These are phyloP conservation scores for Diaporthe eres DNA, from an alignment of 2,329 filamentous ascomycete species.

Conservation along the genomic window DNA sequence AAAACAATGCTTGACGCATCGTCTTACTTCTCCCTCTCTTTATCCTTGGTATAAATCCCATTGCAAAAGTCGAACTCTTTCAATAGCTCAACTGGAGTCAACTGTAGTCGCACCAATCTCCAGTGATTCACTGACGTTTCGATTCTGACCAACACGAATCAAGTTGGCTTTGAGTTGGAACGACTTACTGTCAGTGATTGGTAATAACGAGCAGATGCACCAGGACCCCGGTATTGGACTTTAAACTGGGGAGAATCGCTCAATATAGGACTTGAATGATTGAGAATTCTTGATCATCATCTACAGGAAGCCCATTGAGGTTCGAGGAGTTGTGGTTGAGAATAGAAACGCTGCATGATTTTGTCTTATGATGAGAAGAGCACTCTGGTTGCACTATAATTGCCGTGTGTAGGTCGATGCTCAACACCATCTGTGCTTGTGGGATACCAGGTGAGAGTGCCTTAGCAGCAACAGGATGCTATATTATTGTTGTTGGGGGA, in stretches of 20 bases:
- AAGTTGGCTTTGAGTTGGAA: background rate
- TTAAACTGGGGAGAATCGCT: background rate
- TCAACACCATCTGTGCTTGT: background rate
- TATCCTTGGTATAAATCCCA: background rate
- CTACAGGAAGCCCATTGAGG: background rate
- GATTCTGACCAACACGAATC: background rate
- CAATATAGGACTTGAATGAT: too few species aligned
- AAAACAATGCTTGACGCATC: too few species aligned
- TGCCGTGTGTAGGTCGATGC: background rate
- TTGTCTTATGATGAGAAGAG: background rate
- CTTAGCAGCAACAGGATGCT: background rate
- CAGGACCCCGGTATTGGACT: too few species aligned
- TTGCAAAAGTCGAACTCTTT: background rate
- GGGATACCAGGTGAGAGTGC: background rate
- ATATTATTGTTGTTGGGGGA: background rate
- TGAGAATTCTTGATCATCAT: background rate
- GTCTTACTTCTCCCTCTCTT: background rate
- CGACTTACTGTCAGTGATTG: background rate
- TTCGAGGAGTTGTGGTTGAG: background rate
- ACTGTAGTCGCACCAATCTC: background rate
- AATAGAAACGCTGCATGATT: background rate
- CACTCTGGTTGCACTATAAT: background rate
- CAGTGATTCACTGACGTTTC: background rate
- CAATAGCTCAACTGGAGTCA: background rate
- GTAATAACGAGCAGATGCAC: background rate